Evolutionary conservation across 2,329 filamentous ascomycete species (phyloP).

Genomic region (Epichloe uncinata): DNA sequence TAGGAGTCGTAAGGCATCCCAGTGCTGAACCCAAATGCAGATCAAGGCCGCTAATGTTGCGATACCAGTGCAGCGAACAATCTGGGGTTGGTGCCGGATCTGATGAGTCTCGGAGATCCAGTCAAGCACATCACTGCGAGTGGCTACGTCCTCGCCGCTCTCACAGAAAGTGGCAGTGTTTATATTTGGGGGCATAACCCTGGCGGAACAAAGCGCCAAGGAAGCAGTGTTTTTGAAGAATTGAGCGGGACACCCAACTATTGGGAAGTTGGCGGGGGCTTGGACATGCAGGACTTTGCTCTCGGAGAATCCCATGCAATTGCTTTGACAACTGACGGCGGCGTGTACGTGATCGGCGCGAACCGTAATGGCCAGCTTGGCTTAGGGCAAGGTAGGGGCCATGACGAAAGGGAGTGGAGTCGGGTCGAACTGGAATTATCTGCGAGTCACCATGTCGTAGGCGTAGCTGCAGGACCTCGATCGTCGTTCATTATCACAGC

Average conservation of each 20-base stretch:
- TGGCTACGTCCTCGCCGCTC: slow-evolving; percentile 43
- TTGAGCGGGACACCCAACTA: slow-evolving; percentile 27
- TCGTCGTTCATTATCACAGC: slow-evolving; percentile 35
- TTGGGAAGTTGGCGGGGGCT: slow-evolving; percentile 29
- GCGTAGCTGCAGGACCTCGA: slow-evolving; percentile 35
- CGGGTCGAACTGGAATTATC: slow-evolving; percentile 18
- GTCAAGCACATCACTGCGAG: slow-evolving; percentile 41
- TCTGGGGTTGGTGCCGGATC: slow-evolving; percentile 33
- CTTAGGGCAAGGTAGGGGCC: slow-evolving; percentile 13
- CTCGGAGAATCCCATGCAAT: slow-evolving; percentile 48
- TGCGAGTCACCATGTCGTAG: slow-evolving; percentile 17
- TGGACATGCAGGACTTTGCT: slow-evolving; percentile 42
- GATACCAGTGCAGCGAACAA: slow-evolving; percentile 27
- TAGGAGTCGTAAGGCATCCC: slow-evolving; percentile 19
- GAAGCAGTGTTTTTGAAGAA: slow-evolving; percentile 13
- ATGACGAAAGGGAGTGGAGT: slow-evolving; percentile 21
- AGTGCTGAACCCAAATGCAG: not conserved
- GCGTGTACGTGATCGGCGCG: slow-evolving; percentile 41
- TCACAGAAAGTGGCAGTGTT: slow-evolving; percentile 43
- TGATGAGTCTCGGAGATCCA: slow-evolving; percentile 36
- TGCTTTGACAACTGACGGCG: slow-evolving; percentile 33
- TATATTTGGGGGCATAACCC: slow-evolving; percentile 44
- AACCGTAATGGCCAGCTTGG: slow-evolving; percentile 50
- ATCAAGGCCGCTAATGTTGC: slow-evolving; percentile 5
- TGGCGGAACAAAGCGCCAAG: slow-evolving; percentile 10